Evolutionary conservation across 2,329 filamentous ascomycete genomes (phyloP).

Genomic region (Talaromyces sp.): DNA sequence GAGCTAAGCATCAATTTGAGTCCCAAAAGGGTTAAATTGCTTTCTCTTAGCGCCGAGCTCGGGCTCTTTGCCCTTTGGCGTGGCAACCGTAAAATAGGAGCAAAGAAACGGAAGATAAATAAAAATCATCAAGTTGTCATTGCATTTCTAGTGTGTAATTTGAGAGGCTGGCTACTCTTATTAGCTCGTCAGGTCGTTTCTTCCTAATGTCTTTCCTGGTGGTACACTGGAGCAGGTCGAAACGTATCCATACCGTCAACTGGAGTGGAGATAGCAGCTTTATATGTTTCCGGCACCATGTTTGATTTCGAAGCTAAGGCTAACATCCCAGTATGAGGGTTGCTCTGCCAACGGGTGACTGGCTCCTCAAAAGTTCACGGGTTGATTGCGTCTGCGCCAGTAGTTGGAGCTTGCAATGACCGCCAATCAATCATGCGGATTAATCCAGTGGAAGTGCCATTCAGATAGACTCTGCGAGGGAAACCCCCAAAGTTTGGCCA

Average conservation of each 20-base stretch:
- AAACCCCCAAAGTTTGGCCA: constrained; percentile 42
- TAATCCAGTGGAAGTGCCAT: constrained; percentile 17
- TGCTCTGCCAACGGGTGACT: no score
- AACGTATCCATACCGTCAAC: background rate
- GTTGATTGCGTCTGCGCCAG: no score
- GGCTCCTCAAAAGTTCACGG: background rate
- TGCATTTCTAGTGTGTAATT: background rate
- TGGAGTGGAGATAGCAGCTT: background rate
- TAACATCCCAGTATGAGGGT: no score
- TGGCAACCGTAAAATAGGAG: background rate
- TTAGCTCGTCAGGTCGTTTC: background rate
- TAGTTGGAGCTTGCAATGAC: background rate
- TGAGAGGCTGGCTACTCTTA: background rate
- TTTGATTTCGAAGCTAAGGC: background rate
- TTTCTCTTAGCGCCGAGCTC: constrained; percentile 10
- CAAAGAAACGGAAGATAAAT: background rate
- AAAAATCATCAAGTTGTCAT: background rate
- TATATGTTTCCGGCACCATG: background rate
- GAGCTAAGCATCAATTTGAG: background rate
- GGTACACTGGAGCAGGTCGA: background rate
- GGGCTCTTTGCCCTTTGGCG: background rate
- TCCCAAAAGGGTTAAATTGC: constrained; percentile 5
- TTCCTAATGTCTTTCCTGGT: background rate
- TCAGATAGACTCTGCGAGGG: constrained; percentile 16
- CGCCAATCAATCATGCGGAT: constrained; percentile 12